These are phyloP conservation scores for Alternaria triticimaculans DNA, from an alignment of 2,329 filamentous ascomycete species.

Conservation along the genomic window DNA sequence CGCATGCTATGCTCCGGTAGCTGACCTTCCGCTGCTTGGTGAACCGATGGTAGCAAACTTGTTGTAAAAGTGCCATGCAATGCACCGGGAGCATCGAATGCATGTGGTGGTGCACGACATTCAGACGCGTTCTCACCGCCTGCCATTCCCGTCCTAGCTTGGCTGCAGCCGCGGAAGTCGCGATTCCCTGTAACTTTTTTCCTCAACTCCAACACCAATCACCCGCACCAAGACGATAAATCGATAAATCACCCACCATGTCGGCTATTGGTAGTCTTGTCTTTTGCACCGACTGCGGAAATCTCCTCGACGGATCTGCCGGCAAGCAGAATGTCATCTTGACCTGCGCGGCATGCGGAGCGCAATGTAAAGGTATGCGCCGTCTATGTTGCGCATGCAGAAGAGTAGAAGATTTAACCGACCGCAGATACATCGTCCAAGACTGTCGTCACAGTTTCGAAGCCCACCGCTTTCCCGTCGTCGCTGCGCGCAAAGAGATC, in stretches of 20 bases:
- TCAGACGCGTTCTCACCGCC: slow-evolving; percentile 38
- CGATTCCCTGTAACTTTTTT: slow-evolving; percentile 32
- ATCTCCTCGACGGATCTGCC: slow-evolving; percentile 81
- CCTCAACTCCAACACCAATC: slow-evolving; percentile 5
- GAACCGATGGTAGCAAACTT: background rate
- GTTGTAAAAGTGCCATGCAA: background rate
- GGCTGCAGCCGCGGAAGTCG: slow-evolving; percentile 19
- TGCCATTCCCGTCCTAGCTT: slow-evolving; percentile 23
- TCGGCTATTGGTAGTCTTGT: slow-evolving; percentile 87
- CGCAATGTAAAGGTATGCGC: slow-evolving; percentile 53
- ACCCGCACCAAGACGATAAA: background rate
- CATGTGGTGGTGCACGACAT: slow-evolving; percentile 6
- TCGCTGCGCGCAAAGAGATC: slow-evolving; percentile 84
- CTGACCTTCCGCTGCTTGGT: background rate
- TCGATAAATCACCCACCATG: slow-evolving; percentile 61
- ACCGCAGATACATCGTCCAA: slow-evolving; percentile 60
- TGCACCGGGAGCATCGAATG: slow-evolving; percentile 10
- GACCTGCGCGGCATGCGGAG: slow-evolving; percentile 84
- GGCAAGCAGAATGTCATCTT: slow-evolving; percentile 78
- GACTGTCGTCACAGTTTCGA: slow-evolving; percentile 81
- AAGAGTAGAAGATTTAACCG: background rate
- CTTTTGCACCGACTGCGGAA: slow-evolving; percentile 93
- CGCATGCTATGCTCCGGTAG: slow-evolving; percentile 14
- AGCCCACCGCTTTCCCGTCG: slow-evolving; percentile 88
- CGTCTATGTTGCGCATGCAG: background rate